Conservation (phyloP, 176 grass and related monocot species). For the maize (Zea mays) region DNA sequence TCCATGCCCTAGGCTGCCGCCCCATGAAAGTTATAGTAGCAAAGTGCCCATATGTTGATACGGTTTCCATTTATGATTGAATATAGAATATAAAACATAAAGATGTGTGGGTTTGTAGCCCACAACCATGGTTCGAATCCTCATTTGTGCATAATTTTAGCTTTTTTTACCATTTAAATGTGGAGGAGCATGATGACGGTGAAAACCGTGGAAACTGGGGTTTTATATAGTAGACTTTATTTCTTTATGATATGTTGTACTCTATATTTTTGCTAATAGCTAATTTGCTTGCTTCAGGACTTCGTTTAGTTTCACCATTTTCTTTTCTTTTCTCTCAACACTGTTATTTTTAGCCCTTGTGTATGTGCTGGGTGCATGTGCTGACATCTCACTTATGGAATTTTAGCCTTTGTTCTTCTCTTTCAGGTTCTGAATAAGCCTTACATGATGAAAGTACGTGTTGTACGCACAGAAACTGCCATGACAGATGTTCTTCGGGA, state of each 20-base stretch:
- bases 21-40: too few species aligned
- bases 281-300: constrained; percentile 24
- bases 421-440: constrained; percentile 76
- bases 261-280: constrained; percentile 2
- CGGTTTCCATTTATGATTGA: too few species aligned
- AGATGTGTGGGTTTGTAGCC: too few species aligned
- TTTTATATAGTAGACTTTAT: too few species aligned
- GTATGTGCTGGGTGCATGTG: constrained; percentile 1
- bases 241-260: neutral
- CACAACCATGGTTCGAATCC: too few species aligned
- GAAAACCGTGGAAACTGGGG: too few species aligned
- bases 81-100: too few species aligned
- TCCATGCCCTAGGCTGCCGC: too few species aligned
- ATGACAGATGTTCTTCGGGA: constrained; percentile 95
- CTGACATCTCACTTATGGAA: constrained; percentile 33
- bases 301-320: neutral
- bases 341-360: neutral
- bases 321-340: constrained; percentile 13
- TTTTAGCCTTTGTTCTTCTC: constrained; percentile 27
- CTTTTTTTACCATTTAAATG: too few species aligned
- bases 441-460: constrained; percentile 70
- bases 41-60: too few species aligned
- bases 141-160: too few species aligned
- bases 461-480: constrained; percentile 73
- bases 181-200: too few species aligned